Conservation (phyloP, 352 stramenopile species). For the Pythium rhizo-oryzae region DNA sequence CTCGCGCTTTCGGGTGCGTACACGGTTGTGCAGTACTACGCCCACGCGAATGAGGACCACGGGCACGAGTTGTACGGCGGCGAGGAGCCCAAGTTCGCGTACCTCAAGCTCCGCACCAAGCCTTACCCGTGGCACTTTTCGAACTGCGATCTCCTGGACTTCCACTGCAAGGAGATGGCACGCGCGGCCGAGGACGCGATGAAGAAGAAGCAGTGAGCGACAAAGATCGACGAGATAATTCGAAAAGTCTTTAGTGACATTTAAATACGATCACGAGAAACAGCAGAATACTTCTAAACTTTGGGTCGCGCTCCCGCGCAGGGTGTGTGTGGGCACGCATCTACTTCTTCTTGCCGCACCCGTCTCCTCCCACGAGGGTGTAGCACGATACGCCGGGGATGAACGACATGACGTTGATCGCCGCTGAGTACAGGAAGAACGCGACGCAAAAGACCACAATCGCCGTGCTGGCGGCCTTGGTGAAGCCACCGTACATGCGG, state of each 20-base stretch:
- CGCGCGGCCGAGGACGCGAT: conserved; percentile 22
- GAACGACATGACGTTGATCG: conserved; percentile 37
- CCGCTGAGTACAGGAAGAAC: conserved; percentile 30
- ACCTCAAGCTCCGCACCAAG: conserved; percentile 43
- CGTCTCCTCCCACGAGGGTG: conserved; percentile 20
- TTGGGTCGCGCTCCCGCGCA: background rate
- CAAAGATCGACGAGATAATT: background rate
- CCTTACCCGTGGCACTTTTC: conserved; percentile 38
- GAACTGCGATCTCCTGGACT: conserved; percentile 38
- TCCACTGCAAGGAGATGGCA: conserved; percentile 33
- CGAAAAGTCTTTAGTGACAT: background rate
- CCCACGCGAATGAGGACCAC: conserved; percentile 16
- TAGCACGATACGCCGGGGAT: conserved; percentile 25
- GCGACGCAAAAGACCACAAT: conserved; percentile 23
- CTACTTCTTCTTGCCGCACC: conserved; percentile 12
- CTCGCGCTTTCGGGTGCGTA: conserved; percentile 12
- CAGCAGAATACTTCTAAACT: background rate
- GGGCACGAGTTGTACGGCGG: conserved; percentile 26
- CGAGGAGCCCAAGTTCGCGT: conserved; percentile 26
- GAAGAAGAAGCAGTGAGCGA: conserved; percentile 4
- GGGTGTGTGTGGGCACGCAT: background rate
- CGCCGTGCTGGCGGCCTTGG: conserved; percentile 23
- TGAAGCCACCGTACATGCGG: conserved; percentile 42
- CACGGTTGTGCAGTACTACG: conserved; percentile 9
- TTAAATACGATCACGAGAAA: conserved; percentile 21